Evolutionary conservation across 106 monocot genomes (phyloP).

Genomic region (Agapanthus africanus): DNA sequence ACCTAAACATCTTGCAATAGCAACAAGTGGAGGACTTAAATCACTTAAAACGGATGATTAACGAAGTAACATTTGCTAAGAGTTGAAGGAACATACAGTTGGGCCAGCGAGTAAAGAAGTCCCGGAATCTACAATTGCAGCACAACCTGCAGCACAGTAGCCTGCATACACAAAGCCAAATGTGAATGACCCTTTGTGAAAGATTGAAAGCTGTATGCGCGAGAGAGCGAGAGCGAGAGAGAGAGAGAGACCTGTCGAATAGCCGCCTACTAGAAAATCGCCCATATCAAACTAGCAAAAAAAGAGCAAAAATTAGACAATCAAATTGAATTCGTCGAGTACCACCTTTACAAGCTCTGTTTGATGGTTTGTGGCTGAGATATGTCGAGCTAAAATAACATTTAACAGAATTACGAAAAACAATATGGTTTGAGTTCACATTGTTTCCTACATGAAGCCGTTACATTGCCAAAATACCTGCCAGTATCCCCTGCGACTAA

Average conservation of each 20-base stretch:
- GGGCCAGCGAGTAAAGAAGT: constrained; percentile 58
- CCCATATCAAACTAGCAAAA: constrained; percentile 60
- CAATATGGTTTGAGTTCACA: neutral
- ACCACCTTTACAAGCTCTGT: no score
- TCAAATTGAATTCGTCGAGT: no score
- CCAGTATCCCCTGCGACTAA: constrained; percentile 68
- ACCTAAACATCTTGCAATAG: no score
- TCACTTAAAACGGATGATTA: no score
- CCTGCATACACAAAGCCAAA: constrained; percentile 11
- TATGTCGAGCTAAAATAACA: no score
- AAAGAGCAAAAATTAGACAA: neutral
- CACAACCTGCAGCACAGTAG: constrained; percentile 15
- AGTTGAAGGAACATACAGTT: constrained; percentile 27
- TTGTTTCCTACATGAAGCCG: neutral
- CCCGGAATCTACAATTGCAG: constrained; percentile 39
- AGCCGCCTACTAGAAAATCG: constrained; percentile 50
- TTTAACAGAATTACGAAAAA: no score
- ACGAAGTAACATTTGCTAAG: no score
- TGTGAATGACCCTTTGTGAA: neutral
- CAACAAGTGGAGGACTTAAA: no score
- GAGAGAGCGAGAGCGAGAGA: no score
- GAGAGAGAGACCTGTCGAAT: constrained; percentile 32
- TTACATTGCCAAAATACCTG: constrained; percentile 25
- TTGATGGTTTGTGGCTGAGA: no score
- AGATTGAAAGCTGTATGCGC: neutral